Base-by-base conservation (phyloP, 2,329 filamentous ascomycete species). In the Seiridium cupressi region DNA sequence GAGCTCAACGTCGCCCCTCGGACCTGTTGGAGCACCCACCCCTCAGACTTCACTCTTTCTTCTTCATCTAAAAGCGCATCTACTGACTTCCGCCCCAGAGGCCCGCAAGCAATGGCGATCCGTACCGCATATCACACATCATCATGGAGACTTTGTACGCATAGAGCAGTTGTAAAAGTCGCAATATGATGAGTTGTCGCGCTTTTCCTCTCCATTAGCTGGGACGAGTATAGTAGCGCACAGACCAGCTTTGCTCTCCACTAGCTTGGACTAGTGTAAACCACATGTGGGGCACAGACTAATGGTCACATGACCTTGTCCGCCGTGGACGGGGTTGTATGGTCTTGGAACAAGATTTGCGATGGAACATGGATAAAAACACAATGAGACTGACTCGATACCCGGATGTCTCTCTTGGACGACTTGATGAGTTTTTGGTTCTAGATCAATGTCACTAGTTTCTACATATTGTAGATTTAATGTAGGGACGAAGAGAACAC, bases 21-120 rank as follows among this genome's bases (percentile, higher is more conserved):
- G 18, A 26, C 18, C 18, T 26, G 18, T 26, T 26, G 18, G 18
- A 26, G 18, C 18, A 26, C 18, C 18, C 18, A 26, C 18, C 18
- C 18, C 18, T 26, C 18, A 26, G 18, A 26, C 18, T 26, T 26
- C 1, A 26, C 18, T 26, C 18, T 26, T 26, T 26, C 18, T 26
- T 2, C 18, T 26, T 26, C 18, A 26, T 26, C 18, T 26, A 26
- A 26, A 26, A 26, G 18, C 18, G 18, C 18, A 26, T 26, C 18
- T 26, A 26, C 18, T 26, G 18, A 26, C 18, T 26, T n/a, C n/a
- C n/a, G n/a, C n/a, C n/a, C n/a, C n/a, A n/a, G n/a, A n/a, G n/a
- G n/a, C n/a, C n/a, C 60, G 93, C 93, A 60, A 94, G 90, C 70
- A 93, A 92, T 75, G 90, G 84, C 66, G 89, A 91, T 78, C 90